phyloP scores from a whole-genome alignment of 225 moss, liverwort and hornwort genomes.

The Antitrichia curtipendula region DNA sequence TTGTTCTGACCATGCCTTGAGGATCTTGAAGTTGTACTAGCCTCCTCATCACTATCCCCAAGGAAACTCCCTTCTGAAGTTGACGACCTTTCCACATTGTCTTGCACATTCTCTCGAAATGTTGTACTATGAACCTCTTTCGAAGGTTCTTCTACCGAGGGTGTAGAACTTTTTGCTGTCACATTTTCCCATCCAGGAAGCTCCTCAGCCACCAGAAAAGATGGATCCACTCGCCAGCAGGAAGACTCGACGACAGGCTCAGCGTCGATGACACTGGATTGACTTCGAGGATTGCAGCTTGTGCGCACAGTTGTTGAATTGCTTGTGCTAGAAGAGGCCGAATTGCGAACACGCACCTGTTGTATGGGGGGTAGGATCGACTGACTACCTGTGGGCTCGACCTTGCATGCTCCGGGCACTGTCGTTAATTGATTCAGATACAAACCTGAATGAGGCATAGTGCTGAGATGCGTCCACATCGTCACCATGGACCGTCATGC shows the following conservation, averaged over 20 bases:
- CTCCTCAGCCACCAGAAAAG: neutral
- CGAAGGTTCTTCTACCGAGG: neutral
- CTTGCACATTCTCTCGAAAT: neutral
- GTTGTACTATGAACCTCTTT: neutral
- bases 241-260: slow-evolving; percentile 10
- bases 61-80: neutral
- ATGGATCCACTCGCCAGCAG: slow-evolving; percentile 10
- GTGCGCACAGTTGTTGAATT: neutral
- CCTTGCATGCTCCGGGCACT: slow-evolving; percentile 1
- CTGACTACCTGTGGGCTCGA: neutral
- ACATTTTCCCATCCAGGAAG: slow-evolving; percentile 9
- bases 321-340: neutral
- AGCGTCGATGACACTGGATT: slow-evolving; percentile 23
- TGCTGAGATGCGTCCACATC: slow-evolving; percentile 12
- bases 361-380: neutral
- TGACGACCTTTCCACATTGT: neutral
- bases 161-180: neutral
- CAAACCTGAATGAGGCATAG: slow-evolving; percentile 22
- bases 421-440: neutral
- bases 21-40: neutral
- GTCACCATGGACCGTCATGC: slow-evolving; percentile 11
- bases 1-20: neutral
- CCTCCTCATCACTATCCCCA: neutral
- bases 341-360: neutral
- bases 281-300: slow-evolving; percentile 8